Evolutionary conservation across 163 green algal species (phyloP).

Genomic region (Coccomyxa subellipsoidea): DNA sequence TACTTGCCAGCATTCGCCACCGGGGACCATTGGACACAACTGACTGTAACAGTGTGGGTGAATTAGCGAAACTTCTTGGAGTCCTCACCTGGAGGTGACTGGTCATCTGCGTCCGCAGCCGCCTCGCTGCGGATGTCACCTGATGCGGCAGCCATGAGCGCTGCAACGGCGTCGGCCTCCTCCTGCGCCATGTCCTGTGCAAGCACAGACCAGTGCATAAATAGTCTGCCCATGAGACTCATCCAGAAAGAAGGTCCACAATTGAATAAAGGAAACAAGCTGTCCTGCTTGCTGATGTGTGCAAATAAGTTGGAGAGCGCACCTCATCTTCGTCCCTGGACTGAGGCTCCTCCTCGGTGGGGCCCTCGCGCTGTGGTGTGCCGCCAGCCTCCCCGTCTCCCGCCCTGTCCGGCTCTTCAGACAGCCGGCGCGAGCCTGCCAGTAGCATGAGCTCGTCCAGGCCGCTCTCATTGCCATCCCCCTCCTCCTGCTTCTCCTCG

Average conservation of each 20-base stretch:
- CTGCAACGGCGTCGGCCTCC: slow-evolving; percentile 48
- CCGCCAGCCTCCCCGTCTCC: not conserved
- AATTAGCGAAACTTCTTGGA: too few relatives aligned
- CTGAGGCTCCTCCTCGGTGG: not conserved
- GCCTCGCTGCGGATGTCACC: slow-evolving; percentile 12
- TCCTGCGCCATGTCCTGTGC: slow-evolving; percentile 24
- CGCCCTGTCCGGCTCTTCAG: not conserved
- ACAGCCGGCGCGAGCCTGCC: not conserved
- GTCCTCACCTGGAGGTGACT: not conserved
- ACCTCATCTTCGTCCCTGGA: not conserved
- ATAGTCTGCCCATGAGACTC: too few relatives aligned
- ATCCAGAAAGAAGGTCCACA: too few relatives aligned
- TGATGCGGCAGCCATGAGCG: slow-evolving; percentile 43
- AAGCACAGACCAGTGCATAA: not conserved
- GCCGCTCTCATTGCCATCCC: not conserved
- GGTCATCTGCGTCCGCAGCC: not conserved
- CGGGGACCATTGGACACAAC: too few relatives aligned
- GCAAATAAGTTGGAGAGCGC: too few relatives aligned
- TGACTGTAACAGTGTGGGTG: too few relatives aligned
- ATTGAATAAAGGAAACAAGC: too few relatives aligned
- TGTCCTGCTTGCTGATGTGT: too few relatives aligned
- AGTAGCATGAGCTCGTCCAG: slow-evolving; percentile 8
- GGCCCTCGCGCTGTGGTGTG: not conserved
- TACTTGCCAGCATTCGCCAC: too few relatives aligned
- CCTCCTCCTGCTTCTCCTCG: not conserved